A percentile compares a stretch with the other conserved stretches of the same genome.
Evolutionary conservation across 1,284 basidiomycete species (phyloP).

Genomic region (Heliocybe sulcata): DNA sequence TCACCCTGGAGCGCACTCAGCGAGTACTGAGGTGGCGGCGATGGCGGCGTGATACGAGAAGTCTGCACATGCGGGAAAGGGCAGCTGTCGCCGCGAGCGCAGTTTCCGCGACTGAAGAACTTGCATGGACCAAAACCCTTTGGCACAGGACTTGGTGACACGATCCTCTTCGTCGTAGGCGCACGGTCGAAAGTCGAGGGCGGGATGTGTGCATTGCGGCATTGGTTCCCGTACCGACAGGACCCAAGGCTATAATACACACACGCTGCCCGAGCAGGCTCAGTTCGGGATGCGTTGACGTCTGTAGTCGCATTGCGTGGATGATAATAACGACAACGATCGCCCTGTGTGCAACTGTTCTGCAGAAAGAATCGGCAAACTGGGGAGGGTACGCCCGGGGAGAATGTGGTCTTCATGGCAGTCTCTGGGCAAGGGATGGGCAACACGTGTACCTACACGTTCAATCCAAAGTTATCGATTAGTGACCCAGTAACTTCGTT

Average conservation of each 20-base stretch:
- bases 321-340: background rate
- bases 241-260: background rate
- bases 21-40: background rate
- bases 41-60: background rate
- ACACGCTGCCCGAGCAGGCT: background rate
- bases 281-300: background rate
- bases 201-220: background rate
- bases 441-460: background rate
- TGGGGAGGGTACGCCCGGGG: background rate
- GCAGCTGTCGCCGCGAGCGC: conserved; percentile 30
- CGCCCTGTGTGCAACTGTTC: background rate
- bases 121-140: conserved; percentile 24
- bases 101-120: conserved; percentile 31
- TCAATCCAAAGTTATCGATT: no score
- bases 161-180: background rate
- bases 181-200: background rate
- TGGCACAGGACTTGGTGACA: background rate
- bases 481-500: no score
- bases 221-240: conserved; percentile 1
- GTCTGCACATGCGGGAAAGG: conserved; percentile 22
- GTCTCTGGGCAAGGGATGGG: background rate
- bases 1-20: background rate
- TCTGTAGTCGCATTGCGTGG: background rate
- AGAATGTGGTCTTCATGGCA: background rate
- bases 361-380: conserved; percentile 1